A percentile compares a stretch with the other conserved stretches of the same genome.
These are phyloP conservation scores for Candida qinlingensis DNA, from an alignment of 805 yeast species.

Conservation along the genomic window DNA sequence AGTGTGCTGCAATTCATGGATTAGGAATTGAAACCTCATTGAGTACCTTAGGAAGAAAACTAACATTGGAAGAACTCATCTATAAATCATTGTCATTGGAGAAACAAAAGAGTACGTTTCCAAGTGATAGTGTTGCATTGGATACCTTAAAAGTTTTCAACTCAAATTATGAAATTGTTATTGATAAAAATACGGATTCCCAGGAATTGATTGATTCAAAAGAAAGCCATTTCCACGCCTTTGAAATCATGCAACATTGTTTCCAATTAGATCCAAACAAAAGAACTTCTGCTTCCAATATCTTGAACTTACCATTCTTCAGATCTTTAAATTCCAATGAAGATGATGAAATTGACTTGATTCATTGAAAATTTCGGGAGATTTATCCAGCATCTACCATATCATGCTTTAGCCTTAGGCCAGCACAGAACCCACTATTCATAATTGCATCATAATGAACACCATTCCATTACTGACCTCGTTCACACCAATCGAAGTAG, in stretches of 20 bases:
- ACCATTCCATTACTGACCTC: no score
- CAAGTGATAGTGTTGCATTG: conserved; percentile 65
- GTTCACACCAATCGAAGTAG: no score
- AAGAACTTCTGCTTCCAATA: conserved; percentile 77
- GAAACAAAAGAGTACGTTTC: conserved; percentile 53
- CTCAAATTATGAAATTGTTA: conserved; percentile 15
- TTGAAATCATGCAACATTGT: conserved; percentile 36
- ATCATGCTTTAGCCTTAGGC: no score
- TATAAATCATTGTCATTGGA: conserved; percentile 41
- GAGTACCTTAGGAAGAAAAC: conserved; percentile 36
- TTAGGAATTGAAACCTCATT: conserved; percentile 70
- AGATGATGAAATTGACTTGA: conserved; percentile 6
- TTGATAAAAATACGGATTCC: conserved; percentile 10
- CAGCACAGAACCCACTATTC: no score
- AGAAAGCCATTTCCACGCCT: conserved; percentile 17
- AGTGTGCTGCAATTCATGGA: conserved; percentile 83
- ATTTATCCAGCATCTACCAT: no score
- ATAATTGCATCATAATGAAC: no score
- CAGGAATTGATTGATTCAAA: conserved; percentile 6
- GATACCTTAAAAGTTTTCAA: conserved; percentile 44
- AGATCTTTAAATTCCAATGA: conserved; percentile 2
- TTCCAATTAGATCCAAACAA: conserved; percentile 73
- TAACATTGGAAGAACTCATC: conserved; percentile 32
- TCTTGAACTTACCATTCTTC: conserved; percentile 37
- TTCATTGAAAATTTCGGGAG: neutral